These are phyloP conservation scores for Emericellopsis terricola DNA, from an alignment of 495 filamentous ascomycete genomes.

Conservation along the genomic window DNA sequence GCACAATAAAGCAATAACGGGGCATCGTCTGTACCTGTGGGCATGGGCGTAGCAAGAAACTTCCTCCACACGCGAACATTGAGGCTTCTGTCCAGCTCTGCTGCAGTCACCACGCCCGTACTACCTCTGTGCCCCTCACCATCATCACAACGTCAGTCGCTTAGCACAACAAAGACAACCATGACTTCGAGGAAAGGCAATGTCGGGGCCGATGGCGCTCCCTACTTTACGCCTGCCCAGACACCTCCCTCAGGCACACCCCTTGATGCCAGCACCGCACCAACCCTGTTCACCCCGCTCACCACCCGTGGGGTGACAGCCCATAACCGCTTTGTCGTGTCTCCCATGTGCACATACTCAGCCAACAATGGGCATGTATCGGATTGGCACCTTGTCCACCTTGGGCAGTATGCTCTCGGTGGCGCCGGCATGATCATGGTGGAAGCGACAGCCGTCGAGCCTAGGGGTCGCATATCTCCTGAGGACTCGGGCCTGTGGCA, in stretches of 20 bases:
- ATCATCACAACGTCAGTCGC: too few species aligned
- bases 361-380: slow-evolving; percentile 49
- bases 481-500: slow-evolving; percentile 55
- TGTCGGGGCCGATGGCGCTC: slow-evolving; percentile 14
- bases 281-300: slow-evolving; percentile 47
- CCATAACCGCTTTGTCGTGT: slow-evolving; percentile 49
- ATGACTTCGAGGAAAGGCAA: slow-evolving; percentile 7
- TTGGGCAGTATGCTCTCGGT: slow-evolving; percentile 43
- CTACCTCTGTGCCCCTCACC: too few species aligned
- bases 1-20: too few species aligned
- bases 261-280: slow-evolving; percentile 24
- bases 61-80: too few species aligned
- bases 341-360: slow-evolving; percentile 55
- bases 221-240: slow-evolving; percentile 45
- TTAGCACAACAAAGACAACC: too few species aligned
- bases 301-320: slow-evolving; percentile 47
- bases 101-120: too few species aligned
- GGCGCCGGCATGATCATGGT: slow-evolving; percentile 47
- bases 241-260: slow-evolving; percentile 35
- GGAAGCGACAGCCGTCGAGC: slow-evolving; percentile 48
- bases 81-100: too few species aligned
- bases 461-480: slow-evolving; percentile 55
- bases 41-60: too few species aligned
- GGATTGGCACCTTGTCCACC: slow-evolving; percentile 48
- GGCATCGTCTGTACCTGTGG: too few species aligned